Percentiles rank a stretch among this genome's conserved stretches.
Conservation (phyloP, 495 filamentous ascomycete species). For the Platismatia glauca region DNA sequence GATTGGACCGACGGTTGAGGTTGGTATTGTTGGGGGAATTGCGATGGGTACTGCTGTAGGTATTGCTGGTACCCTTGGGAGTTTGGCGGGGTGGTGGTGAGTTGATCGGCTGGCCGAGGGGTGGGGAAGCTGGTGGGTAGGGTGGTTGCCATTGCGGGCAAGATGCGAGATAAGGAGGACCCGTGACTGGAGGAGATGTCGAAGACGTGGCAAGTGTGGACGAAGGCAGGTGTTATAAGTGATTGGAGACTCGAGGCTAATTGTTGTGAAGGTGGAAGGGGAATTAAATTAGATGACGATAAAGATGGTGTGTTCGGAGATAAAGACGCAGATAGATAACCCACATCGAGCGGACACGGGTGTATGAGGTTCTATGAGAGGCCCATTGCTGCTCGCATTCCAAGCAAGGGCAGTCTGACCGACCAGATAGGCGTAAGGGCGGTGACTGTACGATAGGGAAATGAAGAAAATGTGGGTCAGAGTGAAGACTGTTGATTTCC, state of each 20-base stretch:
- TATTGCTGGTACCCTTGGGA: slow-evolving; percentile 22
- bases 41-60: slow-evolving; percentile 5
- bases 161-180: not conserved
- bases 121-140: slow-evolving; percentile 18
- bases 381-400: not conserved
- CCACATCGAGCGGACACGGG: not conserved
- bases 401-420: slow-evolving; percentile 9
- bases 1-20: not conserved
- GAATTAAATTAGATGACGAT: not conserved
- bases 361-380: not conserved
- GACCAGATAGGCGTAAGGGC: slow-evolving; percentile 11
- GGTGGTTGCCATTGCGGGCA: slow-evolving; percentile 16
- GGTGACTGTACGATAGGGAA: not conserved
- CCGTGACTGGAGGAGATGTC: not conserved
- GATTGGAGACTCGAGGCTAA: not conserved
- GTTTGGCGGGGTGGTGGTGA: slow-evolving; percentile 26
- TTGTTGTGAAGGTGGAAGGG: not conserved
- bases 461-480: slow-evolving; percentile 1
- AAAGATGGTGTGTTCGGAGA: slow-evolving; percentile 10
- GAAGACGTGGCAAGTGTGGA: not conserved
- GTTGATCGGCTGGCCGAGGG: slow-evolving; percentile 11
- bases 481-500: not conserved
- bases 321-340: slow-evolving; percentile 7
- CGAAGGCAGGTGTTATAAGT: not conserved
- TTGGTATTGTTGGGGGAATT: slow-evolving; percentile 9